Evolutionary conservation across 192 early-diverging fungal species (phyloP).

Genomic region (Allomyces javanicus): DNA sequence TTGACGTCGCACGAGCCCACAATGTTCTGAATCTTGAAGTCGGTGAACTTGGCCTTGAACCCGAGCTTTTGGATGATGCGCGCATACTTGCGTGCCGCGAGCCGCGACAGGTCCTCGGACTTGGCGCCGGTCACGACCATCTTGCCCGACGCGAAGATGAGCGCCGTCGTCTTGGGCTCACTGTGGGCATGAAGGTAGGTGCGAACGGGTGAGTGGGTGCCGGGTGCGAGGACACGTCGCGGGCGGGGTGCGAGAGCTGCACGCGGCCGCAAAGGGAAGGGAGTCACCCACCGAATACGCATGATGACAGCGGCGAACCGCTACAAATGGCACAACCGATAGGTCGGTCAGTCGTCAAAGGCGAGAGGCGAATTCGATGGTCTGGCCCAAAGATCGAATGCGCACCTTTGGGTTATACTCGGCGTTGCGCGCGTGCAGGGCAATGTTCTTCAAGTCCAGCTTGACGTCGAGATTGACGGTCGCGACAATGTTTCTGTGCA

Average conservation of each 20-base stretch:
- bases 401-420: slow-evolving; percentile 99
- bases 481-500: slow-evolving; percentile 80
- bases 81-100: slow-evolving; percentile 96
- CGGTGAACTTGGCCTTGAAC: slow-evolving; percentile 90
- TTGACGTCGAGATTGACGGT: slow-evolving; percentile 96
- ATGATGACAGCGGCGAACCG: slow-evolving; percentile 99
- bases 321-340: slow-evolving; percentile 18
- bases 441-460: slow-evolving; percentile 95
- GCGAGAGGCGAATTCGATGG: background rate
- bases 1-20: slow-evolving; percentile 98
- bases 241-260: background rate
- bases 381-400: background rate
- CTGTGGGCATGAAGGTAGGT: too few species aligned
- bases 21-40: slow-evolving; percentile 99
- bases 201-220: too few species aligned
- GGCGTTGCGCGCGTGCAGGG: slow-evolving; percentile 96
- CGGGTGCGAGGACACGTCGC: too few species aligned
- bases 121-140: slow-evolving; percentile 99
- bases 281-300: slow-evolving; percentile 54
- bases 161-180: slow-evolving; percentile 96
- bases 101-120: slow-evolving; percentile 89
- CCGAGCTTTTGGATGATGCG: slow-evolving; percentile 98
- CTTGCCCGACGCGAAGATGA: slow-evolving; percentile 98
- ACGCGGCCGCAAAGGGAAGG: background rate
- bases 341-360: background rate